Conservation (phyloP, 805 yeast species). For the Saturnispora besseyi region DNA sequence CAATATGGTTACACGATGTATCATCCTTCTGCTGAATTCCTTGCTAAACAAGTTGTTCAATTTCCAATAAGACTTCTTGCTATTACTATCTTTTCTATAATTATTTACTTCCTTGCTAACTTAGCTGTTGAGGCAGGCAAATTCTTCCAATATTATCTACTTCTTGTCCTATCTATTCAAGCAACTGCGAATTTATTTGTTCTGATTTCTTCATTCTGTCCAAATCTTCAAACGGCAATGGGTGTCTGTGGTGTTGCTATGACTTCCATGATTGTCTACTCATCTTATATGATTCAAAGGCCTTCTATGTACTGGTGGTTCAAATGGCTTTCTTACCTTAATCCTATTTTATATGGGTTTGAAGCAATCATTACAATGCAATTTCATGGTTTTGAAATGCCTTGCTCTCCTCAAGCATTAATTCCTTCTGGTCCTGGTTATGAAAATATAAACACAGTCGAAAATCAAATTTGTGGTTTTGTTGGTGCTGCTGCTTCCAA, state of each 20-base stretch:
- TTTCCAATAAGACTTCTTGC: slow-evolving; percentile 48
- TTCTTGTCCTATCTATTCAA: slow-evolving; percentile 23
- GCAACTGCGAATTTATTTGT: slow-evolving; percentile 45
- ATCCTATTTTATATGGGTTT: slow-evolving; percentile 40
- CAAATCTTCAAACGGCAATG: slow-evolving; percentile 46
- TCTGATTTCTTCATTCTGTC: slow-evolving; percentile 40
- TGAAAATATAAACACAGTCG: slow-evolving; percentile 28
- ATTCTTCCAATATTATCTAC: slow-evolving; percentile 29
- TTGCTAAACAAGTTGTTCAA: slow-evolving; percentile 47
- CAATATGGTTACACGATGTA: slow-evolving; percentile 56
- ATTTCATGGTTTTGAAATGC: slow-evolving; percentile 45
- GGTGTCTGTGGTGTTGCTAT: slow-evolving; percentile 49
- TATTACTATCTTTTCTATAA: slow-evolving; percentile 37
- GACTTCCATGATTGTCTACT: slow-evolving; percentile 44
- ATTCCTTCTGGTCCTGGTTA: slow-evolving; percentile 52
- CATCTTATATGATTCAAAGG: slow-evolving; percentile 58
- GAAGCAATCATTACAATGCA: slow-evolving; percentile 51
- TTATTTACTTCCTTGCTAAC: slow-evolving; percentile 43
- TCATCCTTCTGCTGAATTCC: slow-evolving; percentile 58
- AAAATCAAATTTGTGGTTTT: slow-evolving; percentile 41
- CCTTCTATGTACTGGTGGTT: slow-evolving; percentile 55
- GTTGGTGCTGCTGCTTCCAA: slow-evolving; percentile 36
- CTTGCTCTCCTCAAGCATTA: slow-evolving; percentile 34
- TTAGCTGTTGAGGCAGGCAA: slow-evolving; percentile 46
- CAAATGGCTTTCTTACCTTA: slow-evolving; percentile 43